Percentiles rank a stretch among this genome's conserved stretches.
These are phyloP conservation scores for Linnemannia schmuckeri DNA, from an alignment of 192 early-diverging fungal species.

Conservation along the genomic window DNA sequence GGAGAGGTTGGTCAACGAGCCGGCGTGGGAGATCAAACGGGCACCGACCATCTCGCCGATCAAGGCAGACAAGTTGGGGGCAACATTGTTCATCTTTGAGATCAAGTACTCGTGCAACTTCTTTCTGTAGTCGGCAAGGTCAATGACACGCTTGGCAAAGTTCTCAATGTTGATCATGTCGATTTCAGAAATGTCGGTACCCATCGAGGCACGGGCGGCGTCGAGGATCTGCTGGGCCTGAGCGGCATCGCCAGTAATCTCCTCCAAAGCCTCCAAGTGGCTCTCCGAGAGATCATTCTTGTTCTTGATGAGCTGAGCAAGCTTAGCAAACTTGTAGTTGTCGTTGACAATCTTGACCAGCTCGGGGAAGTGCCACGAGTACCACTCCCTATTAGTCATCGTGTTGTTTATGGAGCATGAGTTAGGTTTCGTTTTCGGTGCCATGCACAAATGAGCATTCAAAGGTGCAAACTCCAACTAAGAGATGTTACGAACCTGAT, in stretches of 20 bases:
- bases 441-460: conserved; percentile 80
- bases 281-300: conserved; percentile 88
- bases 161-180: conserved; percentile 96
- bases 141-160: conserved; percentile 93
- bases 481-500: conserved; percentile 58
- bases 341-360: conserved; percentile 96
- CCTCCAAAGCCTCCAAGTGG: conserved; percentile 81
- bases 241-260: conserved; percentile 85
- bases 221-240: conserved; percentile 91
- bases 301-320: conserved; percentile 92
- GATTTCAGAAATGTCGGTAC: conserved; percentile 95
- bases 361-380: conserved; percentile 99
- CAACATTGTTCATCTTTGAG: conserved; percentile 95
- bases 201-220: conserved; percentile 97
- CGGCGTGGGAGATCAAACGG: conserved; percentile 96
- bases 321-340: conserved; percentile 91
- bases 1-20: conserved; percentile 95
- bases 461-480: conserved; percentile 53
- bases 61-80: conserved; percentile 95
- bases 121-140: conserved; percentile 95
- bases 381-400: conserved; percentile 95
- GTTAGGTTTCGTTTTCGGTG: conserved; percentile 66
- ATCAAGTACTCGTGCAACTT: conserved; percentile 91
- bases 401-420: conserved; percentile 51
- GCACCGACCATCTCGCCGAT: conserved; percentile 98